Base-by-base conservation (phyloP, 2,329 filamentous ascomycete genomes). In the Hortaea werneckii region DNA sequence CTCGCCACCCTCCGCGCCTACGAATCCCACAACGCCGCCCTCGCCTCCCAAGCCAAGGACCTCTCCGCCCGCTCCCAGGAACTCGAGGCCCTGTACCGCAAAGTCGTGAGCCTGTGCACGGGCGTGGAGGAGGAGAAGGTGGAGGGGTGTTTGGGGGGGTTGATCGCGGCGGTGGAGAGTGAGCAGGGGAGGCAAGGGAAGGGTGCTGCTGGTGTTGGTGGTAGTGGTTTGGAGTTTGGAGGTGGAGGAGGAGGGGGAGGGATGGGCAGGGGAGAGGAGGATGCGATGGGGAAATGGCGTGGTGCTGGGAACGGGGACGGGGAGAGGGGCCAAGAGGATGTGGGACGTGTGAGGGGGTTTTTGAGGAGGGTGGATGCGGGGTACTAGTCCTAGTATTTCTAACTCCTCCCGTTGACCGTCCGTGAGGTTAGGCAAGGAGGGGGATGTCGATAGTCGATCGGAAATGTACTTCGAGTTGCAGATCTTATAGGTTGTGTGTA, bases 101-200 rank as follows among this genome's bases (percentile, higher is more conserved):
- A 83, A 54, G 86, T 96, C 29, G 87, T 98, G 26, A 81, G 84
- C 44, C 71, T 95, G 9, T 95, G 90, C 62, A 94, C 88, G 0
- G 82, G 80, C 6, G 85, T 89, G 30, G 76, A 79, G 1, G 87
- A 94, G 50, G 74, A 76, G 6, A 78, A 87, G 47, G 85, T 96
- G 10, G 92, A 96, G 56, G 78, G 79, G 47, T 78, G 88, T 43
- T 73, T 95, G 0, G 85, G 87, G 43, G 80, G 81, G 2, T 71
- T 98, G 38, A 78, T 94, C 40, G 80, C 86, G 51, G 92, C 92
- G 2, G 84, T 96, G 2, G 90, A 95, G 66, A 94, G 88, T 58
- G 89, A 95, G 63, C 78, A 52, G 40, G 54, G 55, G 1, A 52
- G 49, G 4, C 41, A 60, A 53, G 51, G 42, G 8, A 40, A 47